Evolutionary conservation across 2,329 filamentous ascomycete genomes (phyloP), one percentile per base, ranked within the genome.

Genomic region (Didymella lethalis): DNA sequence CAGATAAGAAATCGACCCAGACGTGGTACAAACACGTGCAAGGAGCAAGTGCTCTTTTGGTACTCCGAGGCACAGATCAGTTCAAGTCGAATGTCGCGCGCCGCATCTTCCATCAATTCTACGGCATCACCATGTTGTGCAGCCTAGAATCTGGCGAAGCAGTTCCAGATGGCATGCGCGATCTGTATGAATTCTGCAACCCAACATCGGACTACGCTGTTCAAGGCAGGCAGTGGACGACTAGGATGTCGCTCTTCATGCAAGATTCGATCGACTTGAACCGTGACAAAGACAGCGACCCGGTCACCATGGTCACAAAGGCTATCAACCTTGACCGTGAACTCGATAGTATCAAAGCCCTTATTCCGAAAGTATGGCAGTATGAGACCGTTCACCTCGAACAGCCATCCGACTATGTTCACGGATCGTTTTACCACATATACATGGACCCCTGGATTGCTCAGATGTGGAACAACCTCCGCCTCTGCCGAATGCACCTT

Each of bases 21-120:
- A 64, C 70, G 4, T 77, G 74, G 73, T 63, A 59, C 26, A 69
- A 68, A 18, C 76, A 78, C 52, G 63, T 75, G 18, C 66, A 71
- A 45, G 75, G 76, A 2, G 75, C 74, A 2, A 66, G 67, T 28
- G 66, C 69, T 1, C 61, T 78, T 8, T 44, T 78, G n/a, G 63
- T 60, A 12, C 60, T 76, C 12, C 73, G 76, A 14, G 74, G 75
- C 25, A 62, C 58, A 36, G 53, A 66, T 3, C 69, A 73, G 20
- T 68, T 75, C 36, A 34, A 64, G 20, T 61, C 56, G 8, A 55
- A 53, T 20, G 45, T 70, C 4, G 68, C 65, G 0, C 57, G 64
- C 23, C 67, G 67, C 3, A 67, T 76, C 18, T 73, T 75, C 26
- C 63, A 70, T 41, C 73, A 76, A 38, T 70, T 70, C 36, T 75